These are phyloP conservation scores for Dioszegia hungarica DNA, from an alignment of 768 basidiomycete species.

Conservation along the genomic window DNA sequence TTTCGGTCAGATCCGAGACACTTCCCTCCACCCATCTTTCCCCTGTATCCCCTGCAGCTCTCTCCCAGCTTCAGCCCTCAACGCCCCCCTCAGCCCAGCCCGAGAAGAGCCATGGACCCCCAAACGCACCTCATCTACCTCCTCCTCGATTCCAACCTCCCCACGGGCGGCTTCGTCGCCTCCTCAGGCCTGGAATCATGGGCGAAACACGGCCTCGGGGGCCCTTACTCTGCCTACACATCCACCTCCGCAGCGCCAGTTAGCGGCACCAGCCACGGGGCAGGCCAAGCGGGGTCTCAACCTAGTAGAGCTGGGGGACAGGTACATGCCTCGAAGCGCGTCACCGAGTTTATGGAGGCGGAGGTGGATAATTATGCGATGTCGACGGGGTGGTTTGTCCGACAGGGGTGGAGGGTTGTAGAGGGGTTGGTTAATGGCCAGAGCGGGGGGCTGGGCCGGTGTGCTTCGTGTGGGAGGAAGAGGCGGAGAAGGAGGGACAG, in stretches of 20 bases:
- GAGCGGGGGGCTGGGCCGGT: background rate
- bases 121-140: constrained; percentile 42
- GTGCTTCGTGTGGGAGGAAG: background rate
- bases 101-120: constrained; percentile 1
- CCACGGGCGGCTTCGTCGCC: constrained; percentile 94
- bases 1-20: too few relatives aligned
- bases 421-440: background rate
- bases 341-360: constrained; percentile 27
- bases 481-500: background rate
- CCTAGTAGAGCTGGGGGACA: background rate
- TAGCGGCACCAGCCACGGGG: background rate
- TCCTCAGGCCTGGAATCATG: constrained; percentile 90
- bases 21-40: background rate
- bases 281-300: background rate
- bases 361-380: constrained; percentile 64
- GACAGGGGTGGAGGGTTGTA: constrained; percentile 54
- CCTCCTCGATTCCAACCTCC: constrained; percentile 75
- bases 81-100: too few relatives aligned
- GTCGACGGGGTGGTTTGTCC: constrained; percentile 71
- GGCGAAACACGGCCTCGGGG: constrained; percentile 72
- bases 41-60: background rate
- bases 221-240: background rate
- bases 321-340: background rate
- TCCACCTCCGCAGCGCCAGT: background rate
- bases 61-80: too few relatives aligned